A percentile compares a stretch with the other conserved stretches of the same genome.
These are phyloP conservation scores for Sextonia rubra DNA, from an alignment of 164 flowering plant genomes.

Conservation along the genomic window DNA sequence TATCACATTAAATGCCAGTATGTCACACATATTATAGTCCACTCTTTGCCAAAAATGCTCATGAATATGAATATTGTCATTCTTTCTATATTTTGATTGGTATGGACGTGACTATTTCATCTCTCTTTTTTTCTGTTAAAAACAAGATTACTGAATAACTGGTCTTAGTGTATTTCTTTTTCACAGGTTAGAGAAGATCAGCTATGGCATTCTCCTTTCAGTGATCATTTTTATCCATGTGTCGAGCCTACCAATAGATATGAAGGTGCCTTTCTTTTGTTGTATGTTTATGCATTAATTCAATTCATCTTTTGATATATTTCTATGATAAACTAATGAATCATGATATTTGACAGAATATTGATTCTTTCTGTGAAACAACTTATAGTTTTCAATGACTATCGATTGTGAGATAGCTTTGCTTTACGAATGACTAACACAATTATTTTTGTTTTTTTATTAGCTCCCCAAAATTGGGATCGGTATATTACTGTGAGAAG, in stretches of 20 bases:
- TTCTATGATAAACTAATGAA: not conserved
- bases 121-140: not conserved
- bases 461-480: slow-evolving; percentile 48
- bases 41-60: too few species aligned
- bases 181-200: slow-evolving; percentile 38
- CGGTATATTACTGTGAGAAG: slow-evolving; percentile 75
- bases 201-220: slow-evolving; percentile 63
- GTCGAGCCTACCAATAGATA: slow-evolving; percentile 61
- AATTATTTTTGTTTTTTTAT: slow-evolving; percentile 3
- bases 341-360: not conserved
- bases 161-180: not conserved
- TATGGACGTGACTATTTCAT: too few species aligned
- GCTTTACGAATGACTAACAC: not conserved
- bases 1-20: too few species aligned
- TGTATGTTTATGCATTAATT: not conserved
- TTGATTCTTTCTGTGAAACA: not conserved
- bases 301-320: not conserved
- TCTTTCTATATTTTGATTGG: too few species aligned
- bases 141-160: not conserved
- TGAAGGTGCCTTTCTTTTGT: slow-evolving; percentile 37
- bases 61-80: too few species aligned
- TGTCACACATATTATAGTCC: too few species aligned
- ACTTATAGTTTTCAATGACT: too few species aligned
- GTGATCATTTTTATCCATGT: slow-evolving; percentile 58
- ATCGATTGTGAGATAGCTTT: not conserved